Conservation (phyloP, 257 asterid genomes). For the Echites panduratus region DNA sequence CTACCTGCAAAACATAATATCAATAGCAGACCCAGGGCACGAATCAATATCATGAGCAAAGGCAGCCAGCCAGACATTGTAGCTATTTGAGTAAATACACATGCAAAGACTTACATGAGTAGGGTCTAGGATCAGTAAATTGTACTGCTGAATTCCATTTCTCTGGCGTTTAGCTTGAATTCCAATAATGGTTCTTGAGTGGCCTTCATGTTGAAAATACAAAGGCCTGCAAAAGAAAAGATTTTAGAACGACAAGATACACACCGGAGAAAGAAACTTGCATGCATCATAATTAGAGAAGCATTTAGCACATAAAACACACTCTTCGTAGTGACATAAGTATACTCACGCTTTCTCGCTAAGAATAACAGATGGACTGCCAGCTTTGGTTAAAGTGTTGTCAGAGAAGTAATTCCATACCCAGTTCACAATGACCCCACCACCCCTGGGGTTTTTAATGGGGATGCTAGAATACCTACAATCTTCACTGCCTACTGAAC, state of each 20-base stretch:
- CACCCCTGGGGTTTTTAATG: conserved; percentile 38
- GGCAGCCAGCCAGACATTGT: background rate
- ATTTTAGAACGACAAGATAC: conserved; percentile 8
- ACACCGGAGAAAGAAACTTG: background rate
- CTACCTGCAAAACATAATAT: background rate
- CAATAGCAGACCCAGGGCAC: background rate
- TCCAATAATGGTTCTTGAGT: conserved; percentile 92
- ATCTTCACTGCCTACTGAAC: conserved; percentile 21
- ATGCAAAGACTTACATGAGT: conserved; percentile 50
- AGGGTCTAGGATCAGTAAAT: conserved; percentile 77
- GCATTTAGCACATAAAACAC: background rate
- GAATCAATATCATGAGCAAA: background rate
- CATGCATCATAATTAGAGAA: background rate
- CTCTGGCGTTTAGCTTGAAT: conserved; percentile 60
- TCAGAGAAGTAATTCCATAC: conserved; percentile 80
- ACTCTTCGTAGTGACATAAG: background rate
- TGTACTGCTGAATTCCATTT: conserved; percentile 51
- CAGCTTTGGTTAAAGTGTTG: conserved; percentile 27
- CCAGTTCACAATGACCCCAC: conserved; percentile 62
- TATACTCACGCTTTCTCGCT: conserved; percentile 71
- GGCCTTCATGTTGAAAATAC: conserved; percentile 93
- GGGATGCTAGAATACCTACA: conserved; percentile 17
- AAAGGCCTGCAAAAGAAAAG: conserved; percentile 55
- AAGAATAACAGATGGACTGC: conserved; percentile 45
- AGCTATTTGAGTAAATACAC: conserved; percentile 10